These are phyloP conservation scores for Trichoderma koningii DNA, from an alignment of 2,329 filamentous ascomycete species.

Conservation along the genomic window DNA sequence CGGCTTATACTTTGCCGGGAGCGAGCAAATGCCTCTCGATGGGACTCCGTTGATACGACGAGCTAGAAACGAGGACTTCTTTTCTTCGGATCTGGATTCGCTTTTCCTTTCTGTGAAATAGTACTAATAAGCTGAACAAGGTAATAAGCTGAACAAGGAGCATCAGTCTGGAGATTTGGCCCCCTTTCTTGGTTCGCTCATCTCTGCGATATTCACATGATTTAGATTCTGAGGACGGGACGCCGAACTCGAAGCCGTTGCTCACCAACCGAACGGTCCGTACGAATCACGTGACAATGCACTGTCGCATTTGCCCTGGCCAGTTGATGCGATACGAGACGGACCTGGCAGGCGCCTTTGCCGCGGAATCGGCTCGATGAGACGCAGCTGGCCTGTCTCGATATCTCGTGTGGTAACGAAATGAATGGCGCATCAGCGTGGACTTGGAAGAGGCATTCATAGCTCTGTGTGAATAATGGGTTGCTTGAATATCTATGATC, in stretches of 20 bases:
- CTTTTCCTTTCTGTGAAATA: conserved; percentile 4
- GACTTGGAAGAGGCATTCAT: not conserved
- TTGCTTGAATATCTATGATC: too few relatives aligned
- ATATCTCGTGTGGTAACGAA: not conserved
- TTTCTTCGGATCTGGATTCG: not conserved
- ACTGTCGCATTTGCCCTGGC: not conserved
- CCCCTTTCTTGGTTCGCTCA: not conserved
- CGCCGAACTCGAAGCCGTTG: not conserved
- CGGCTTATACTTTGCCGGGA: not conserved
- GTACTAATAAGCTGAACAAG: conserved; percentile 25
- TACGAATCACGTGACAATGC: conserved; percentile 8
- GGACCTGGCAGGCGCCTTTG: not conserved
- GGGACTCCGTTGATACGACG: conserved; percentile 1
- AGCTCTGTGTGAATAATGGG: not conserved
- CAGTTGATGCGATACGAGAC: not conserved
- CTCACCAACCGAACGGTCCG: conserved; percentile 4
- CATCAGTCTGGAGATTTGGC: not conserved
- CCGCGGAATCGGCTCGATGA: not conserved
- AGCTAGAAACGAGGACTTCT: not conserved
- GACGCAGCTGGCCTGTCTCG: too few relatives aligned
- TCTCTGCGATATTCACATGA: not conserved
- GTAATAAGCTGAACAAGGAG: too few relatives aligned
- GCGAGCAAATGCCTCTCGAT: conserved; percentile 12
- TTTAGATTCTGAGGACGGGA: too few relatives aligned
- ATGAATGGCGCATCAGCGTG: not conserved